Base-by-base conservation (phyloP, 768 basidiomycete genomes). In the Rhodotorula babjevae region DNA sequence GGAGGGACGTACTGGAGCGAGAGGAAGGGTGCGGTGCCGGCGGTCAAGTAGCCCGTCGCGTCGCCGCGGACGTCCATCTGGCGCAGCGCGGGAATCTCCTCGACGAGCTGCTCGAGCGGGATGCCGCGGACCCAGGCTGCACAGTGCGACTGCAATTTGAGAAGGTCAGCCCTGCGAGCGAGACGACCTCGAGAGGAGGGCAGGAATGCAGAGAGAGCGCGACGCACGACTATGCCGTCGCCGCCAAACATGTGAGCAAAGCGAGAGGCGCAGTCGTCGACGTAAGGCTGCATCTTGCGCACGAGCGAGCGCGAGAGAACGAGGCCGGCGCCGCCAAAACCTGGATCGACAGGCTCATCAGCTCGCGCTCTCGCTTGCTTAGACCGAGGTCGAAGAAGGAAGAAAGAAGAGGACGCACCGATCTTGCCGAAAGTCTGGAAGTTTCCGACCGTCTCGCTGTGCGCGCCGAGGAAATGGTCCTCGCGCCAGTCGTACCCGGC, bases 11-110 rank as follows among this genome's bases (percentile, higher is more conserved):
- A 73, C 72, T 73, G 72, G 0, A 73, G 59, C 2, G 64, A 57
- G 33, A 73, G 50, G 72, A 69, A 69, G 1, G 72, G 68, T 0
- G 68, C 56, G 6, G 61, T 49, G 1, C 72, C 72, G 2, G 60
- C 68, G 7, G 62, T 46, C 33, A 74, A 27, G 46, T 65, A 74
- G 25, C 73, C 73, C 16, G 58, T 68, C 0, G 69, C 73, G n/a
- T 74, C 69, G 40, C 69, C 74, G 4, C 40, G 58, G 0, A 71
- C 49, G 55, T 75, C 74, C 69, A 75, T 72, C 42, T 76, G 75
- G 0, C 64, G 55, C 68, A 76, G 57, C 14, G 68, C 63, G 0
- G 68, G 66, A 1, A 56, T 36, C 23, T 70, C 71, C 23, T 67
- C 67, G 60, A 76, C 68, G 27, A 71, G 46, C 33, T 67, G 31